Evolutionary conservation across 1,284 basidiomycete genomes (phyloP), one percentile per base, ranked within the genome.

Genomic region (Wallemia hederae): DNA sequence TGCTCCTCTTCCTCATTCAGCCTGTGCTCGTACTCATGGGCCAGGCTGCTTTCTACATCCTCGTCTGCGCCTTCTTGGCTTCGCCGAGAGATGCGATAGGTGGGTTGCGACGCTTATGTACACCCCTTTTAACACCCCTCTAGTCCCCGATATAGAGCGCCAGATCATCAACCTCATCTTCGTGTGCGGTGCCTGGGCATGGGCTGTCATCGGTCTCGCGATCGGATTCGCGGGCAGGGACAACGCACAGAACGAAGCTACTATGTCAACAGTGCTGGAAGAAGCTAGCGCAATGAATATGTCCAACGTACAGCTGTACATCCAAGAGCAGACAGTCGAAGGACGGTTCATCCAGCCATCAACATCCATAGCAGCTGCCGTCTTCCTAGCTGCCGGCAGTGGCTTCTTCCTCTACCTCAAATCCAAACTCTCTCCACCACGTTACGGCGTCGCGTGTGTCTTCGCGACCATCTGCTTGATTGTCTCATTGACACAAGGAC

Each of bases 391-490:
- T 7, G 11, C 24, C 14, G 56, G 56, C 7, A 11, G 56, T 28
- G 56, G 25, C 11, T 58, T 58, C 24, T 58, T 27, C 56, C 56
- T 58, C n/a, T 58, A 58, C 24, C 25, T 58, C 9, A 58, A 58
- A 22, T 27, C 56, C 2, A 26, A 19, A 26, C 27, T 58, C 2
- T 27, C 25, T 24, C 56, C 56, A 58, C 25, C 25, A 58, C 19
- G 25, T 2, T 58, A 28, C 15, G 56, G 25, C 14, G 27, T 58
- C 2, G 56, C 27, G 5, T 28, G 56, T 58, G 25, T 58, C 15
- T 58, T 58, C 24, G 14, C 56, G 19, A 17, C 25, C 14, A 58
- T 58, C 56, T 58, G 56, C 24, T n/a, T 58, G 25, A 58, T 28
- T n/a, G 56, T 58, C 5, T 11, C 24, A 2, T 22, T 58, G 9